Evolutionary conservation across 805 yeast species (phyloP), one percentile per base, ranked within the genome.

Genomic region (Candida pini): DNA sequence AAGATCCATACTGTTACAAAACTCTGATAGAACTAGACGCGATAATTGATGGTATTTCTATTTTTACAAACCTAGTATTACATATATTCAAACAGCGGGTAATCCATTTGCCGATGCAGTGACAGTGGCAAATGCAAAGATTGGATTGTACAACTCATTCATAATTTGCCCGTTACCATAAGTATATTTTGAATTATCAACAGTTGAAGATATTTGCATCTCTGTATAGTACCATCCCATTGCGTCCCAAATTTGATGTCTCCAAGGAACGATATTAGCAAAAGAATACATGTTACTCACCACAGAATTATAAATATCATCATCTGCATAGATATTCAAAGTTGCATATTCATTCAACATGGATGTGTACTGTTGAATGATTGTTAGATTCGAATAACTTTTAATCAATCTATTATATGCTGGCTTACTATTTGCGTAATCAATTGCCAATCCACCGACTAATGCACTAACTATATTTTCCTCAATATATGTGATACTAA

Each of bases 151-250:
- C 27, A 40, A 23, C 23, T 40, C 40, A n/a, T 35, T 40, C 34
- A 40, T 36, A 8, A 31, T 31, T 18, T 40, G 44, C 4, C 44
- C 44, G 12, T 31, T 35, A 14, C 44, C 44, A 27, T 20, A 20
- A 9, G 26, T 22, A 20, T 34, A 40, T 15, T 29, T 14, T 4
- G 18, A 5, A 4, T 33, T 27, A 9, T 34, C 28, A 2, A 28
- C 36, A 12, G 26, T 26, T 5, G 20, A 15, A 21, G 33, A 28
- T 10, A 36, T 18, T 30, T 35, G 22, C 28, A 30, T 33, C 28
- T 40, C 32, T 26, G 44, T 40, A 25, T 40, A 40, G 31, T 36
- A 40, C 40, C 44, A 40, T 9, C 44, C 44, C 44, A 40, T 40
- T 4, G 40, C 44, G 26, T 40, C 44, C 40, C 40, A 40, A 4